Evolutionary conservation across 2,329 filamentous ascomycete species (phyloP), one percentile per base, ranked within the genome.

Genomic region (Fusarium floridanum): DNA sequence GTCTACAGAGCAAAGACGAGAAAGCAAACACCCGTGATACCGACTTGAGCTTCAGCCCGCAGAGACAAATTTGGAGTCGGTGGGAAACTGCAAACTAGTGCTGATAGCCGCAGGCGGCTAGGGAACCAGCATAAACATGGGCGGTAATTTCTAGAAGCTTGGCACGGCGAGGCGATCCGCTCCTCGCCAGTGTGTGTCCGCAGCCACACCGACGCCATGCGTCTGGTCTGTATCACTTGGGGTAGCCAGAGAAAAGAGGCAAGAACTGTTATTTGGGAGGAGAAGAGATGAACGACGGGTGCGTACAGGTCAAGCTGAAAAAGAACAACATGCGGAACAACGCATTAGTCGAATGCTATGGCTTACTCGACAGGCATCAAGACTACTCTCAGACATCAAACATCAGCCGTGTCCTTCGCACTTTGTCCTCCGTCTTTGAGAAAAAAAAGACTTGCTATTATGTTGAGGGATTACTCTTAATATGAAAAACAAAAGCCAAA

Each of bases 1-100:
- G 45, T 48, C 43, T 48, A 34, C 55, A 62, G 16, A 27, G 45
- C 10, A 50, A 29, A 29, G 61, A 43, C 48, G 48, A 24, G n/a
- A 34, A 22, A 41, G 70, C 70, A 72, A 68, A 71, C 68, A 72
- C 60, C 56, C 45, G 41, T 36, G 32, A 64, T 60, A 20, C 63
- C 64, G 66, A 65, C 65, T 72, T 61, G 65, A 65, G 69, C 68
- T 34, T 75, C 72, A 75, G 65, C 66, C 72, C 65, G 61, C 41
- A 24, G 27, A 20, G 16, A 62, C 17, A 27, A 34, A 34, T 22
- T 61, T 72, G 53, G 72, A 74, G 61, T 74, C 50, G 64, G 53
- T 65, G 36, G 36, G 59, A 53, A 50, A 27, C 32, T 59, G 56
- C 34, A 68, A 29, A 29, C 17, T 37, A 32, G 11, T 37, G 29